Conservation (phyloP, 768 basidiomycete genomes). For the Phanerodontia chrysosporium region DNA sequence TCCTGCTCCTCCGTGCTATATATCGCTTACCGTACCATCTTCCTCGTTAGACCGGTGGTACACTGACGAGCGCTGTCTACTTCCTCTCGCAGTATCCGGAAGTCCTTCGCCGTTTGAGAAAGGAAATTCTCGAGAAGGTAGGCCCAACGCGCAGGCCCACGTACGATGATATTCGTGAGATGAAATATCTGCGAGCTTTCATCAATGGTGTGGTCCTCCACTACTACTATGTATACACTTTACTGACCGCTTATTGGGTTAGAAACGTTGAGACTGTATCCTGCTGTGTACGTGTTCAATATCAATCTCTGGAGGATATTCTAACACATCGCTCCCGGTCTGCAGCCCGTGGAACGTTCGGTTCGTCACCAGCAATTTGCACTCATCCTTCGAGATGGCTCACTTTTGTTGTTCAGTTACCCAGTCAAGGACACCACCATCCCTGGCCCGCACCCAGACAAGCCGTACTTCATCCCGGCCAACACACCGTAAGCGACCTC, state of each 20-base stretch:
- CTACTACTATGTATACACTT: background rate
- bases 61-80: constrained; percentile 31
- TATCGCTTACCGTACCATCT: too few relatives aligned
- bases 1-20: too few relatives aligned
- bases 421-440: constrained; percentile 20
- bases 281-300: constrained; percentile 24
- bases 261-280: constrained; percentile 42
- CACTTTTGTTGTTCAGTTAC: constrained; percentile 7
- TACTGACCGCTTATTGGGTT: background rate
- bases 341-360: constrained; percentile 25
- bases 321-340: background rate
- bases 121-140: constrained; percentile 29
- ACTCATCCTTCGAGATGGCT: background rate
- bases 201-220: constrained; percentile 27
- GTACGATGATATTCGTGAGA: constrained; percentile 29
- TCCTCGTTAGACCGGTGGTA: constrained; percentile 31
- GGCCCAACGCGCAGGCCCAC: constrained; percentile 25
- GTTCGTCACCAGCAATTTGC: constrained; percentile 6
- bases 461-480: constrained; percentile 26
- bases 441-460: constrained; percentile 19
- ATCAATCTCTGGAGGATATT: background rate
- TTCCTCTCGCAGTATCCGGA: constrained; percentile 28
- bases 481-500: constrained; percentile 21
- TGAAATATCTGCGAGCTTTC: constrained; percentile 32
- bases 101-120: constrained; percentile 26